Evolutionary conservation across 331 rosid species (phyloP), one percentile per base, ranked within the genome.

Genomic region (Quercus lobata): DNA sequence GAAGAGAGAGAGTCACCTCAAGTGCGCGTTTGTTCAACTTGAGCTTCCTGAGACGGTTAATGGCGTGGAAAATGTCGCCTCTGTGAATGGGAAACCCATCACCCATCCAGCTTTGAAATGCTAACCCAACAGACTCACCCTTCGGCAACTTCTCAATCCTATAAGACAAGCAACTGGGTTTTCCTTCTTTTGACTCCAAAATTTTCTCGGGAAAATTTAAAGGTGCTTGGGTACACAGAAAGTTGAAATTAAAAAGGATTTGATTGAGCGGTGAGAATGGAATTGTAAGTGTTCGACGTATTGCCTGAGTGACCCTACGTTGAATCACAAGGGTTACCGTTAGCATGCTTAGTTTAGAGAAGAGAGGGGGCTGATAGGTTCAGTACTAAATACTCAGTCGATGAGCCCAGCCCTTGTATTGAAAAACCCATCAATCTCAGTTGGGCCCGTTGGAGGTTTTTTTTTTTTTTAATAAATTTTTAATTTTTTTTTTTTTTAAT

Each of bases 51-150:
- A 91, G 99, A 60, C 97, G 98, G 75, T 93, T 90, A 73, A 93
- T 91, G 90, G 96, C 83, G 73, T 93, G 96, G 79, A 93, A 91
- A 83, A 93, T 76, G 46, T 91, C 92, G 30, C 89, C 92, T 79
- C 93, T 83, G 32, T 87, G 92, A 83, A 96, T 78, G 56, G 96
- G 96, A 76, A 91, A 89, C 35, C 98, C 98, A 80, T 91, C 94
- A 7, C 97, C 86, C 99, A 96, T 93, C 98, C 97, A 96, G 68
- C 93, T 88, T 77, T 88, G 86, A 69, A 95, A 93, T 24, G 96
- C 96, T 68, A 82, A 87, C 63, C 92, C 90, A 71, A 90, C 84
- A 2, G 91, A 82, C 74, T 89, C 90, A 56, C 82, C 89, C 71
- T 65, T 83, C 14, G 85, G 82, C 58, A 91, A 89, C 78, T 83